Base-by-base conservation (phyloP, 306 rosid species). In the Urtica urens region DNA sequence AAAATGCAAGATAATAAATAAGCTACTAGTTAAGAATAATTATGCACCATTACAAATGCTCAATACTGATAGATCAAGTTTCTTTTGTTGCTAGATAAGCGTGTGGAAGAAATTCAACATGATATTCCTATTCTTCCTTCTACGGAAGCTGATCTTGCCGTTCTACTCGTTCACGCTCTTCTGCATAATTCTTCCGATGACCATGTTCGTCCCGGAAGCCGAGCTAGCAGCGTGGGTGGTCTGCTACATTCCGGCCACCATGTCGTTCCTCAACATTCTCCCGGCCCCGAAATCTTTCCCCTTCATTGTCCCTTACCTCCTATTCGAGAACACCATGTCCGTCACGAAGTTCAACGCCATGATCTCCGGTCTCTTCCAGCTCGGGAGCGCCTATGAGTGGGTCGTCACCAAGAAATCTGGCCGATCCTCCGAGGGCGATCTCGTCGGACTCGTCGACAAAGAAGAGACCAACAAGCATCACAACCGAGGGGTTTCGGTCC, bases 321-420 rank as follows among this genome's bases (percentile, higher is more conserved):
- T 87, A 7, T 87, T 87, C 1, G 94, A 87, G 65, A 83, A 87
- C 73, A 87, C 96, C 23, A 83, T 87, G 96, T 83, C 96, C 0
- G 94, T 87, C 20, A 87, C 94, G 35, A 83, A 87, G 62, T 87
- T 87, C 80, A 87, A 82, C 45, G 94, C 96, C 57, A 87, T 87
- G 96, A 69, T 87, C 68, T 83, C 94, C 0, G 94, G 96, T 13
- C 73, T 87, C 16, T 78, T 87, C 66, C 96, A 87, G 72, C 87
- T 87, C 0, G 96, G 94, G 1, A 87, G 93, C 27, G 96, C 96
- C 0, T 87, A 87, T 0, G 87, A 87, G 71, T 87, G 96, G 96
- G 94, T 87, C 18, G 96, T 87, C 11, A 87, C 94, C 1, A 87
- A 87, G 84, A 87, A 87, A 65, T 80, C 93, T 0, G 96, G 96